Evolutionary conservation across 257 asterid genomes (phyloP), one percentile per base, ranked within the genome.

Genomic region (Mentha longifolia): DNA sequence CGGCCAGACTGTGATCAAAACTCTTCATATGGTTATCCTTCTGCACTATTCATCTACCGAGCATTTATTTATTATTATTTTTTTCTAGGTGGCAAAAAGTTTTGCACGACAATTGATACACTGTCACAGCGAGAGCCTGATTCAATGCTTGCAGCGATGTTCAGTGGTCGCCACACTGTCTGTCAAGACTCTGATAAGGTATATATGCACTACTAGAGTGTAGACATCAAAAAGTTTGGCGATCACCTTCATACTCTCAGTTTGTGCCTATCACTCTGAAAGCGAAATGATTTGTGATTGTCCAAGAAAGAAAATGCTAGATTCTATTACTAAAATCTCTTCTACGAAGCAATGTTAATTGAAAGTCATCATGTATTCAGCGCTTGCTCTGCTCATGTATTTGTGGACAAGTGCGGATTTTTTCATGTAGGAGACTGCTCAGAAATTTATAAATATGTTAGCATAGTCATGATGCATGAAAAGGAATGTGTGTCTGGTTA

Each of bases 141-240:
- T 58, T 93, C 97, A 50, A 93, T 93, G 97, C 96, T 93, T 70
- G 93, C 96, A 9, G 98, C 96, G 30, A 93, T 93, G 96, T 93
- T 91, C 82, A 93, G 98, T 74, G 98, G 96, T 66, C 92, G 97
- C 59, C 97, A 93, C 81, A 79, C 94, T 39, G 68, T 91, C 76
- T 72, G 76, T 77, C 91, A 80, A n/a, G 95, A 87, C 50, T 68
- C 92, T 37, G 89, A 85, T 15, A 89, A 85, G 97, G 97, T 11
- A 35, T 87, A 83, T 43, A 33, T 35, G 16, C 70, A 62, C 73
- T 39, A 71, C 31, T 59, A 7, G 58, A 50, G 12, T n/a, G n/a
- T 25, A 72, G 69, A 67, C 39, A n/a, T 35, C 8, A 35, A 35
- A 35, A 5, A 35, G 8, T 35, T 5, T 35, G 39, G 39, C 39